Percentiles rank a stretch among this genome's conserved stretches.
phyloP scores from a whole-genome alignment of 2,329 filamentous ascomycete species.

The Lachnellula hyalina region DNA sequence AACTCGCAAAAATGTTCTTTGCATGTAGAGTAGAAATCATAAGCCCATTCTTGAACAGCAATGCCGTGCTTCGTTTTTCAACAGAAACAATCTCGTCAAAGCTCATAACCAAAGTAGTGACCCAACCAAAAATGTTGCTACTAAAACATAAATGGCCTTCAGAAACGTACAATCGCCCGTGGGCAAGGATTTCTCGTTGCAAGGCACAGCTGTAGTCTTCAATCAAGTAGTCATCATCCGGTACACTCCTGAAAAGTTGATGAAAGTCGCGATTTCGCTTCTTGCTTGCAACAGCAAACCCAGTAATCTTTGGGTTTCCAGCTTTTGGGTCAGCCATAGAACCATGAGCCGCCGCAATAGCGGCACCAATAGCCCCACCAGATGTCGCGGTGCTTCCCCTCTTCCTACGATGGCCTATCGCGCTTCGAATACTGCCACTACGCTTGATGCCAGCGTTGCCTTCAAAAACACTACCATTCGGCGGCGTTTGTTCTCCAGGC shows the following conservation, averaged over 20 bases:
- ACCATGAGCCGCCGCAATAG: conserved; percentile 63
- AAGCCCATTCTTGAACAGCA: conserved; percentile 95
- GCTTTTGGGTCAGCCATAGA: conserved; percentile 59
- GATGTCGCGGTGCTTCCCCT: conserved; percentile 73
- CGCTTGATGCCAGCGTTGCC: conserved; percentile 48
- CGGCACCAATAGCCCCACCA: conserved; percentile 58
- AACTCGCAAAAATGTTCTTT: conserved; percentile 91
- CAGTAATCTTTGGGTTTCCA: conserved; percentile 72
- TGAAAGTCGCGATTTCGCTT: conserved; percentile 97
- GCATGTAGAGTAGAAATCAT: conserved; percentile 95
- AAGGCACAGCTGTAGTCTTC: conserved; percentile 97
- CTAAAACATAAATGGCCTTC: conserved; percentile 98
- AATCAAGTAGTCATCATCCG: conserved; percentile 95
- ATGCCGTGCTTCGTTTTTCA: conserved; percentile 91
- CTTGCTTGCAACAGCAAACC: conserved; percentile 93
- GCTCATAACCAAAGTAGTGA: conserved; percentile 93
- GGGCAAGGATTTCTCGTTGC: conserved; percentile 90
- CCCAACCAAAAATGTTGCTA: conserved; percentile 98
- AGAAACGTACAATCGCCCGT: conserved; percentile 90
- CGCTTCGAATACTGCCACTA: conserved; percentile 63
- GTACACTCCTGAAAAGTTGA: conserved; percentile 87
- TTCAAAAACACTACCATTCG: conserved; percentile 59
- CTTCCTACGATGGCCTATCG: conserved; percentile 57
- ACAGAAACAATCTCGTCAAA: conserved; percentile 97
- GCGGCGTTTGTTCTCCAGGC: conserved; percentile 59